A percentile compares a stretch with the other conserved stretches of the same genome.
Evolutionary conservation across 1,284 basidiomycete genomes (phyloP).

Genomic region (Tylopilus sp.): DNA sequence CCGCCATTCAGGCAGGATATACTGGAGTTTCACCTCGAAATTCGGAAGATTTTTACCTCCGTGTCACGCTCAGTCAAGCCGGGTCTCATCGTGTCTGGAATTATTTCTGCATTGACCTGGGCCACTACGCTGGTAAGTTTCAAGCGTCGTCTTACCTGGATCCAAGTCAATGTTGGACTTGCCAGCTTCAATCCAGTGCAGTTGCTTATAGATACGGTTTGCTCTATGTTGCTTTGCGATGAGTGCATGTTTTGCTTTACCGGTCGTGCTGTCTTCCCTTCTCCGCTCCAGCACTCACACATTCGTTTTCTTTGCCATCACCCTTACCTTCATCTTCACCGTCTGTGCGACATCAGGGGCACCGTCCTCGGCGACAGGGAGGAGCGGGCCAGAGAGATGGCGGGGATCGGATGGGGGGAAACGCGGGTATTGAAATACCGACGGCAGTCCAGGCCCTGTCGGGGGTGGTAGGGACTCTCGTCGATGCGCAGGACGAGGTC

Average conservation of each 20-base stretch:
- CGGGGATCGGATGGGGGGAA: conserved; percentile 3
- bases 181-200: conserved; percentile 71
- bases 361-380: background rate
- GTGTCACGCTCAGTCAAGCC: conserved; percentile 83
- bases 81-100: conserved; percentile 86
- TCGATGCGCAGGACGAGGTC: conserved; percentile 16
- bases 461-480: conserved; percentile 23
- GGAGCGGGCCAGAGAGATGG: background rate
- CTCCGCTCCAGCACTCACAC: conserved; percentile 62
- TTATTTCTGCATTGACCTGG: conserved; percentile 86
- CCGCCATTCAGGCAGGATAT: conserved; percentile 68
- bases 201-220: conserved; percentile 83
- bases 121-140: conserved; percentile 62
- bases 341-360: conserved; percentile 76
- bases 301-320: conserved; percentile 76
- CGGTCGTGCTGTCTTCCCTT: conserved; percentile 13
- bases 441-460: conserved; percentile 7
- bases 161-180: background rate
- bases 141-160: background rate
- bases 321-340: conserved; percentile 64
- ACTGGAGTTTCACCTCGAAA: conserved; percentile 69
- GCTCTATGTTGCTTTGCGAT: conserved; percentile 55
- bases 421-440: conserved; percentile 18
- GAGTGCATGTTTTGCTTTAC: conserved; percentile 41
- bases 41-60: conserved; percentile 79